Base-by-base conservation (phyloP, 345 rosid genomes). In the Syzygium grande region DNA sequence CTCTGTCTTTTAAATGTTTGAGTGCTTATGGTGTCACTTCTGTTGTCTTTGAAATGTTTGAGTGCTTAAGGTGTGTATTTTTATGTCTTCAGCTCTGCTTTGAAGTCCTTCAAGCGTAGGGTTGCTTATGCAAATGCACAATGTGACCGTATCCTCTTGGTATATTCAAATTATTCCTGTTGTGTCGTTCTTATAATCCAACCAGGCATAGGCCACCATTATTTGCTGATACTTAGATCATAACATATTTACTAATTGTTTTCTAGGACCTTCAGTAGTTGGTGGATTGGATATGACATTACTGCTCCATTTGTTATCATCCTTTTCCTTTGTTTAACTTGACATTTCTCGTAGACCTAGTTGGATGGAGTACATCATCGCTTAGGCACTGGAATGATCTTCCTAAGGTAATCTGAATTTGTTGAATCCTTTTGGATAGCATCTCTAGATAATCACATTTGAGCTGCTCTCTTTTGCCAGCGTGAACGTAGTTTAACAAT, bases 301-400 rank as follows among this genome's bases (percentile, higher is more conserved):
- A 51, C 34, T 11, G 30, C 19, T 51, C 49, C 46, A 53, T 46
- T 25, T 52, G 51, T 29, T n/a, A 55, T 73, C 51, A 49, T 85
- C 51, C 30, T 55, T 61, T 83, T 55, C 58, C 51, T 87, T 43
- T 87, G 92, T 78, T 90, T 73, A 89, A 90, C 99, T 94, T 96
- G 86, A 97, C 95, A 25, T 86, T 56, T 63, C 86, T 88, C 38
- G 55, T 86, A 97, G 98, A 92, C 87, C 89, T 97, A 78, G 99
- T 96, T 11, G 99, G 99, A 51, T 96, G 99, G 99, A 93, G 99
- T 86, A 95, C 99, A 86, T 93, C 99, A n/a, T 97, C 98, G 58
- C 88, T 97, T 23, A 88, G 98, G 63, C 95, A 84, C 73, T 88
- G 63, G 78, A 87, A 61, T 73, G 94, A 96, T 91, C 98, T 97